Percentiles rank a stretch among this genome's conserved stretches.
Evolutionary conservation across 2,329 filamentous ascomycete species (phyloP).

Genomic region (Cryphonectria nitschkei): DNA sequence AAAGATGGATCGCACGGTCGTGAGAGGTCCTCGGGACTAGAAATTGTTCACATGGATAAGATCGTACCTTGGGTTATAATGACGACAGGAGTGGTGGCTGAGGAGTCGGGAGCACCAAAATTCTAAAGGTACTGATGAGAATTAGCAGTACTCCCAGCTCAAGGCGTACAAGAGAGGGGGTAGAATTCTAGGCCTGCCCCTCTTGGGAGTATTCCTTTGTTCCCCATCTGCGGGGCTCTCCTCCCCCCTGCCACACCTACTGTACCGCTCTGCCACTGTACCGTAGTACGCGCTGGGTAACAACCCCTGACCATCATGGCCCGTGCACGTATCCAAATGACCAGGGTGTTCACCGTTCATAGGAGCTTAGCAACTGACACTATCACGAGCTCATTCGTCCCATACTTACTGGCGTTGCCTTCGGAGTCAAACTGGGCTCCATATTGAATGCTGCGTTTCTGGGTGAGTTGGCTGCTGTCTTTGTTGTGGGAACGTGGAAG

Average conservation of each 20-base stretch:
- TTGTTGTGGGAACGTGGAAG: not conserved
- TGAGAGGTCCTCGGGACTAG: not conserved
- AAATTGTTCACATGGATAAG: not conserved
- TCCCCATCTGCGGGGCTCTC: not conserved
- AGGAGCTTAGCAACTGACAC: constrained; percentile 9
- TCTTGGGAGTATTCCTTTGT: not conserved
- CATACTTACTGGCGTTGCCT: not conserved
- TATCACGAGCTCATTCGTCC: constrained; percentile 1
- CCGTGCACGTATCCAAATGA: not conserved
- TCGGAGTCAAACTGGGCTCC: not conserved
- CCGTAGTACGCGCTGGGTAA: not conserved
- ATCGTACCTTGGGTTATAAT: not conserved
- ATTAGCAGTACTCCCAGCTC: not conserved
- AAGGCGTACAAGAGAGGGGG: not conserved
- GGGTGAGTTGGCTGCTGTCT: not conserved
- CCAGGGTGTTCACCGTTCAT: constrained; percentile 7
- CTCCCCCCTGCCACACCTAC: not conserved
- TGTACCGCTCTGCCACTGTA: not conserved
- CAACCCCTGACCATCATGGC: not conserved
- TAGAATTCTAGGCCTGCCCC: not conserved
- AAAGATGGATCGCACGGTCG: not conserved
- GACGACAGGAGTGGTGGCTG: not conserved
- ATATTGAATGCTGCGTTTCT: not conserved
- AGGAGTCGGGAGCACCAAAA: not conserved
- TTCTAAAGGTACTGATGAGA: not conserved